Base-by-base conservation (phyloP, 2,329 filamentous ascomycete species). In the Fusarium bactridioides region DNA sequence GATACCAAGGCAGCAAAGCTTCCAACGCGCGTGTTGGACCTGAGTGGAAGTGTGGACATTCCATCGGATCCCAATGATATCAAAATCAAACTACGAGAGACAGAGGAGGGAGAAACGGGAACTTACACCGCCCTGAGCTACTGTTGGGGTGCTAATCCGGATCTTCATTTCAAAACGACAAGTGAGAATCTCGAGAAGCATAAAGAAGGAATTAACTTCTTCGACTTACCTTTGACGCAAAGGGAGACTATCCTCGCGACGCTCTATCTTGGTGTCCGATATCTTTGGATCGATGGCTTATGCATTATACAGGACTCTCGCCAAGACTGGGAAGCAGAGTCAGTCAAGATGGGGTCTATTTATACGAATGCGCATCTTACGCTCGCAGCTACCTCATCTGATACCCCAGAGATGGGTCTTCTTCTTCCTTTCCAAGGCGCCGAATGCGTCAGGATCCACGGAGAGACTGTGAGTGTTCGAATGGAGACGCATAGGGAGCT, bases 291-390 rank as follows among this genome's bases (percentile, higher is more conserved):
- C 1, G 66, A 69, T 10, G 41, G 65, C 5, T 25, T 69, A 1
- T 69, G 66, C 11, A 69, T 69, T 1, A 40, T 69, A 0, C 66
- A 69, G 15, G 66, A 69, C 10, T 68, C 59, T 13, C 43, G 4
- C 10, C 13, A 69, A 21, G 66, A 69, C 16, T 69, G 66, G 66
- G 57, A 69, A 5, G 35, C 9, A 0, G 66, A 64, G 23, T 69
- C 57, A 4, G 19, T 19, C 2, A 35, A n/a, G 3, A 69, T 69
- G 57, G 64, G 57, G 0, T 41, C 50, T 7, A 7, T 69, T 5
- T 69, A 64, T 18, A 57, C 15, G 5, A 45, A 33, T 2, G 33
- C 66, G 8, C 59, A 69, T 4, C 25, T 69, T 3, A 68, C 57
- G 0, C 35, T 63, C 1, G 50, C 66, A 21, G 44, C 50, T 0